Evolutionary conservation across 1,284 basidiomycete genomes (phyloP), one percentile per base, ranked within the genome.

Genomic region (Coniferiporia weirii): DNA sequence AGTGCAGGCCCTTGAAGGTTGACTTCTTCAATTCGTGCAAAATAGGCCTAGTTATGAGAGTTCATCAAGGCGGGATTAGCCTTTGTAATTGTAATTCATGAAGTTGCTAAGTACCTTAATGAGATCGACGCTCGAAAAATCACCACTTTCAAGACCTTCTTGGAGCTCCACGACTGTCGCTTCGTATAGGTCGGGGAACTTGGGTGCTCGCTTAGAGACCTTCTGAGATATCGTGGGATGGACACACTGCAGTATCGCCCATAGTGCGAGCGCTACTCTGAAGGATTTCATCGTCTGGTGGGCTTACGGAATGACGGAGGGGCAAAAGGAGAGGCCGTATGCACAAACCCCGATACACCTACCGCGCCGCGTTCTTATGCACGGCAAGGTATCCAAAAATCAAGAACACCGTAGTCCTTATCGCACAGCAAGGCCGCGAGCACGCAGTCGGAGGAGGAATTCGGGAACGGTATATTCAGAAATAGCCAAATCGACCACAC

Each of bases 11-110:
- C 85, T 59, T 82, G 68, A n/a, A 81, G 65, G 65, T 89, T 88
- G 46, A 88, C 87, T 67, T 89, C 85, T 8, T 84, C 80, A 48
- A 89, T 87, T 3, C 87, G 77, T 3, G 83, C 79, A 56, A 87
- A 78, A 67, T 90, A 89, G 0, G 85, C 84, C 82, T 83, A 56
- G 32, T 12, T 3, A 10, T 3, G 38, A 40, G 15, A 46, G 44
- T 46, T n/a, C n/a, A 46, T 20, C 15, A 10, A 15, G 46, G 32
- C n/a, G 34, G 38, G 36, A 35, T 36, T 52, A 34, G 19, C 8
- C 12, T 40, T 40, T 12, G 38, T 12, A 7, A 12, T 40, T 40
- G 38, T 40, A 40, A 15, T 12, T 40, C 38, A 15, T 17, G 55
- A 5, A 15, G 15, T 54, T 27, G 44, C n/a, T 44, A 64, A 69